Conservation (phyloP, 371 early-diverging fungal genomes). For the Rhizopus arrhizus region DNA sequence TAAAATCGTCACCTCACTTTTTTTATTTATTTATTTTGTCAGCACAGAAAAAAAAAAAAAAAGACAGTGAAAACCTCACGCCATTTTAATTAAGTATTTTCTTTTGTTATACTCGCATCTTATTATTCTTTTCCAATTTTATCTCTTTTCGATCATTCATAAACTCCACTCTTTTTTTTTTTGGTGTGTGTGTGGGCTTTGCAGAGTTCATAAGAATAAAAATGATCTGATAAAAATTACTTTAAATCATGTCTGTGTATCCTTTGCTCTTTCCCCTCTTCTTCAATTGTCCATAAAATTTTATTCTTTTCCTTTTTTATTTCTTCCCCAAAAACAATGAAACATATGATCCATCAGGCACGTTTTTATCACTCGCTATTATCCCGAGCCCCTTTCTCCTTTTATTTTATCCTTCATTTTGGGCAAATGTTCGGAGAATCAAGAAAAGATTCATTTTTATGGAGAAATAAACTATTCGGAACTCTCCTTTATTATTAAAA, state of each 20-base stretch:
- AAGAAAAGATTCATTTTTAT: neutral
- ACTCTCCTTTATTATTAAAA: neutral
- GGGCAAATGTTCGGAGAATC: neutral
- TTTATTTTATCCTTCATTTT: neutral
- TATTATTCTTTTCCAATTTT: conserved; percentile 4
- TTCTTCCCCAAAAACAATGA: too few species aligned
- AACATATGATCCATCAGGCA: too few species aligned
- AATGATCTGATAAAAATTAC: too few species aligned
- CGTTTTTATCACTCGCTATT: too few species aligned
- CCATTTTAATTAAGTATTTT: conserved; percentile 6
- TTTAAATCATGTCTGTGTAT: too few species aligned
- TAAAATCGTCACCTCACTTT: conserved; percentile 32
- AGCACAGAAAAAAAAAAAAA: neutral
- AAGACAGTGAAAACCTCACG: conserved; percentile 12
- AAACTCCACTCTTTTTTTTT: too few species aligned
- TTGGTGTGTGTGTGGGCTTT: too few species aligned
- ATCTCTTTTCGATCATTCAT: neutral
- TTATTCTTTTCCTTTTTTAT: too few species aligned
- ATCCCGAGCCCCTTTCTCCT: too few species aligned
- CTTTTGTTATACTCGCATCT: conserved; percentile 4
- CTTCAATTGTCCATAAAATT: too few species aligned
- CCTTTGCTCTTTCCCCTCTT: too few species aligned
- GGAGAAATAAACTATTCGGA: neutral
- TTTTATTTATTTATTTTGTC: conserved; percentile 1
- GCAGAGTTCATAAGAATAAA: too few species aligned